Evolutionary conservation across 148 eudicot genomes (phyloP).

Genomic region (Camellia granthamiana): DNA sequence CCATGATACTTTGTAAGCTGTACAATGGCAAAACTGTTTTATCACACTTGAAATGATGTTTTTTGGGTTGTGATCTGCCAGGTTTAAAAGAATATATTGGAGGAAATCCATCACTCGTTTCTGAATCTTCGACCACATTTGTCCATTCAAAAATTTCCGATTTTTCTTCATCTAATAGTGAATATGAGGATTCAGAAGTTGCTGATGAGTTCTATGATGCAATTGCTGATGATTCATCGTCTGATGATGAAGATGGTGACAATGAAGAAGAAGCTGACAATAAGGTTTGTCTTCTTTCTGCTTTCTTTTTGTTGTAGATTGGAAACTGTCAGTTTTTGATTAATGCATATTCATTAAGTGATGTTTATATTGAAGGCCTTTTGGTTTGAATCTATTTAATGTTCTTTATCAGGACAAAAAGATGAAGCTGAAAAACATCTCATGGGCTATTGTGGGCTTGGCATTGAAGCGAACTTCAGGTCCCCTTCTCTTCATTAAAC

Average conservation of each 20-base stretch:
- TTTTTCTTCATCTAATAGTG: slow-evolving; percentile 43
- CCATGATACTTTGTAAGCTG: background rate
- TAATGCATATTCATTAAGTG: background rate
- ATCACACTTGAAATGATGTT: background rate
- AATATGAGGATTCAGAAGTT: slow-evolving; percentile 43
- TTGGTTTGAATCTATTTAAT: slow-evolving; percentile 6
- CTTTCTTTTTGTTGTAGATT: background rate
- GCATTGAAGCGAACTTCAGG: slow-evolving; percentile 53
- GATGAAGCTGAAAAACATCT: slow-evolving; percentile 61
- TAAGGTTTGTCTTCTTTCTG: slow-evolving; percentile 44
- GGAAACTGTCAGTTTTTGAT: too few relatives aligned
- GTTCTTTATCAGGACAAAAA: slow-evolving; percentile 47
- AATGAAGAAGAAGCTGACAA: slow-evolving; percentile 33
- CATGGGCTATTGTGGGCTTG: slow-evolving; percentile 71
- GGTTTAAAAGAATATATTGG: slow-evolving; percentile 87
- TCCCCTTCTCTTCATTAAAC: slow-evolving; percentile 19
- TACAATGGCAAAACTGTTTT: background rate
- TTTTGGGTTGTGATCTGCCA: slow-evolving; percentile 27
- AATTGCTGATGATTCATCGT: slow-evolving; percentile 54
- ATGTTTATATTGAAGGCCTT: slow-evolving; percentile 1
- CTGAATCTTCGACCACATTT: slow-evolving; percentile 32
- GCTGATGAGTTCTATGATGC: slow-evolving; percentile 90
- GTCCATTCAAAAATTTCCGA: slow-evolving; percentile 44
- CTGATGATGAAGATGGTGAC: slow-evolving; percentile 63
- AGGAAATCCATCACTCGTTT: slow-evolving; percentile 60